These are phyloP conservation scores for Botrytis hyacinthi DNA, from an alignment of 2,329 filamentous ascomycete genomes.

Conservation along the genomic window DNA sequence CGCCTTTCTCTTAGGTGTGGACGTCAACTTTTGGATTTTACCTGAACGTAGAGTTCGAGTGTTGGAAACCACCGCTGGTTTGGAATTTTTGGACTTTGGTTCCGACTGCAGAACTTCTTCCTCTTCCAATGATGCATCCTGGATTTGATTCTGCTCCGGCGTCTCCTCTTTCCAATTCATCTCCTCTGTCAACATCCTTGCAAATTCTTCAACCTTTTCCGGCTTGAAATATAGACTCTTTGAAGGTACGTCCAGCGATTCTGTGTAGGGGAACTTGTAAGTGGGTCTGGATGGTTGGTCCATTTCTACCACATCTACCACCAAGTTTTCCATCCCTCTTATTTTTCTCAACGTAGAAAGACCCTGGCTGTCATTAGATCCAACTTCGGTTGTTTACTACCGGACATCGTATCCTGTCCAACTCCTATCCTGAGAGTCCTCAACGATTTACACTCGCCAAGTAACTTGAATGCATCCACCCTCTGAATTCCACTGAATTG, in stretches of 20 bases:
- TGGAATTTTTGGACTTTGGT: neutral
- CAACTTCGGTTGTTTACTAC: neutral
- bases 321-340: slow-evolving; percentile 2
- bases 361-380: neutral
- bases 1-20: neutral
- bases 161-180: neutral
- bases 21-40: neutral
- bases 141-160: neutral
- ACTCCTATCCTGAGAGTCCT: neutral
- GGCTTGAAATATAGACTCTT: neutral
- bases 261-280: neutral
- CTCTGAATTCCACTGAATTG: neutral
- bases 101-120: neutral
- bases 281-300: too few relatives aligned
- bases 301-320: neutral
- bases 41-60: neutral
- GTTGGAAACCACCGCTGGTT: neutral
- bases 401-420: neutral
- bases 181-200: neutral
- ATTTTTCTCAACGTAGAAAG: neutral
- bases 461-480: neutral
- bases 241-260: neutral
- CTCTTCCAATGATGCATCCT: neutral
- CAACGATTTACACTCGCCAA: slow-evolving; percentile 9
- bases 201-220: neutral